Evolutionary conservation across 768 basidiomycete species (phyloP), one percentile per base, ranked within the genome.

Genomic region (Nidularia pulvinata): DNA sequence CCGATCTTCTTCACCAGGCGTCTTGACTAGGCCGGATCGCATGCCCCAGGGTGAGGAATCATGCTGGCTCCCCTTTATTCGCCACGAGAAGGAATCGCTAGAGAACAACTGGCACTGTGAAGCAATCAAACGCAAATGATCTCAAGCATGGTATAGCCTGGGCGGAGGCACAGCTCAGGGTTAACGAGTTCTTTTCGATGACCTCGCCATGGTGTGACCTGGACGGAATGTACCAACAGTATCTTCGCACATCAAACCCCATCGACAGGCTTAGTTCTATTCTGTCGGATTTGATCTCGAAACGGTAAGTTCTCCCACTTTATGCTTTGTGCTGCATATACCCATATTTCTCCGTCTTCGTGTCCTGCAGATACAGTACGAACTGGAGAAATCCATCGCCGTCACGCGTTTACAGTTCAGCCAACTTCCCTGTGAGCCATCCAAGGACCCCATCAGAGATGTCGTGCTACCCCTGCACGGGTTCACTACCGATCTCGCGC

Each of bases 11-110:
- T n/a, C n/a, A n/a, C n/a, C n/a, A n/a, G n/a, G n/a, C n/a, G 43
- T 22, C 46, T 53, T 86, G 30, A 88, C 86, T 0, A 88, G 88
- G 57, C 85, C 85, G 0, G 87, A 87, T 56, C 77, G 82, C 13
- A 86, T 83, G 48, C 76, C 76, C 1, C 25, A 57, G 1, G 81
- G 79, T 0, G 79, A 82, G n/a, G 80, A 81, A 48, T 67, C 65
- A 1, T 59, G 55, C 1, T 89, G 88, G 88, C 49, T 85, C 3
- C 64, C 62, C 0, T 73, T 79, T 54, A 77, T 86, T 30, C 65
- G 74, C 16, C 79, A 82, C 53, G 80, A 82, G 25, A 69, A 66
- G 1, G 69, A 77, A 49, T 55, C 70, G 0, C 71, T 83, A 2
- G 67, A 69, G 5, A 76, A 82, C 49, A 76, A 76, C 7, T 85